Conservation (phyloP, 139 green algal genomes). For the Micromonas commoda region DNA sequence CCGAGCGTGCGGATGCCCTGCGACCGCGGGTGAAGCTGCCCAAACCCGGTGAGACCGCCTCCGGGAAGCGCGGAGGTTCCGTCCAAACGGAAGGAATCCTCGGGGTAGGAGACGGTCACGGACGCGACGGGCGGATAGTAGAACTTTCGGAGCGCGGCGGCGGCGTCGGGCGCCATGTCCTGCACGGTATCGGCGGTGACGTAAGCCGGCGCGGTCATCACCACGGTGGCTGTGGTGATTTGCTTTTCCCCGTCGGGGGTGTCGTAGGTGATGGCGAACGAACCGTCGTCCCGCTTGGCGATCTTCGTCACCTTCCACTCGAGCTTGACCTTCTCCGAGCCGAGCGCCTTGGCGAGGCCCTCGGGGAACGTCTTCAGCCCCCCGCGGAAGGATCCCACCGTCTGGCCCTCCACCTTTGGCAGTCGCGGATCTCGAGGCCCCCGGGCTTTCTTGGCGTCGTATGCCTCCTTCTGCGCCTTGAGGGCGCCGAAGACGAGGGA, state of each 20-base stretch:
- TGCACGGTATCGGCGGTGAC: conserved; percentile 70
- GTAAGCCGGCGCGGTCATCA: conserved; percentile 85
- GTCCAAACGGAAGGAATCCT: conserved; percentile 64
- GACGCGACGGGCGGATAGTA: conserved; percentile 94
- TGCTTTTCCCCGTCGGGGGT: conserved; percentile 68
- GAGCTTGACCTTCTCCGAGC: conserved; percentile 43
- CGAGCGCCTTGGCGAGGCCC: conserved; percentile 62
- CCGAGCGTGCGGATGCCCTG: conserved; percentile 91
- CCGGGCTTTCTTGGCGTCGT: conserved; percentile 62
- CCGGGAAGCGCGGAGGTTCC: conserved; percentile 44
- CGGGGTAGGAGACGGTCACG: conserved; percentile 71
- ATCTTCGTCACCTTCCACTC: conserved; percentile 84
- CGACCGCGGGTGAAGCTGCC: conserved; percentile 90
- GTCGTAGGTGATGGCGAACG: conserved; percentile 61
- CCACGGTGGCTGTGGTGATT: conserved; percentile 53
- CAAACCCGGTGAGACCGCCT: conserved; percentile 66
- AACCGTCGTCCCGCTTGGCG: conserved; percentile 43
- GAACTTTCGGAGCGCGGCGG: conserved; percentile 62
- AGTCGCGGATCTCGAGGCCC: conserved; percentile 73
- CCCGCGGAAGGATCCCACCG: conserved; percentile 85
- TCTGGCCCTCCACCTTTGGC: conserved; percentile 84
- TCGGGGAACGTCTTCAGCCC: conserved; percentile 84
- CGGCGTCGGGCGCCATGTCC: conserved; percentile 40
- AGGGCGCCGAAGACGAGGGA: conserved; percentile 82
- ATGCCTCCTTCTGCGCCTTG: conserved; percentile 62